A percentile compares a stretch with the other conserved stretches of the same genome.
These are phyloP conservation scores for Fusarium mangiferae DNA, from an alignment of 2,329 filamentous ascomycete species.

Conservation along the genomic window DNA sequence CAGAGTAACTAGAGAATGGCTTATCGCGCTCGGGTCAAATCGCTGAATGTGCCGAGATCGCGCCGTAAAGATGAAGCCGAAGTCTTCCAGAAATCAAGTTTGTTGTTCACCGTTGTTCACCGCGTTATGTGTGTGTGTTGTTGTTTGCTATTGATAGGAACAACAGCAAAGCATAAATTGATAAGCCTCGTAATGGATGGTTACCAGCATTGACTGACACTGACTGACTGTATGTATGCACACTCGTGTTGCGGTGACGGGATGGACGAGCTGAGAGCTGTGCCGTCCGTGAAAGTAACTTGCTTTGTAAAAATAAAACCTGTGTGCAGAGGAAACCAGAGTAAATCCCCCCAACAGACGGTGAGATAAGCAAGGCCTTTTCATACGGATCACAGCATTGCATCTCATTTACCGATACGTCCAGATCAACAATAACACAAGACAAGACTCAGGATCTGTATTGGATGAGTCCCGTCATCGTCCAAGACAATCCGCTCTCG, in stretches of 20 bases:
- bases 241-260: conserved; percentile 8
- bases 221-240: neutral
- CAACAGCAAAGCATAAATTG: conserved; percentile 4
- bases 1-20: neutral
- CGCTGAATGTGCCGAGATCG: conserved; percentile 14
- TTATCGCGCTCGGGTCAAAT: conserved; percentile 29
- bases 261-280: conserved; percentile 1
- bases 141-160: neutral
- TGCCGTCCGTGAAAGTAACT: conserved; percentile 1
- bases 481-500: conserved; percentile 30
- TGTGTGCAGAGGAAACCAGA: neutral
- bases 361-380: conserved; percentile 31
- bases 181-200: conserved; percentile 25
- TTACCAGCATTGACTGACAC: neutral
- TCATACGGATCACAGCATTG: conserved; percentile 20
- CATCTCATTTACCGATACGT: conserved; percentile 13
- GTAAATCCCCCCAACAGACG: conserved; percentile 3
- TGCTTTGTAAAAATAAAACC: conserved; percentile 14
- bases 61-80: conserved; percentile 10
- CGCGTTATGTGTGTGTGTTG: neutral
- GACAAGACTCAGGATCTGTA: neutral
- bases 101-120: neutral
- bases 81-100: conserved; percentile 20
- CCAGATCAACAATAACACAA: conserved; percentile 13
- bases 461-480: conserved; percentile 12